These are phyloP conservation scores for Eurotiales sp. DNA, from an alignment of 2,329 filamentous ascomycete genomes.

Conservation along the genomic window DNA sequence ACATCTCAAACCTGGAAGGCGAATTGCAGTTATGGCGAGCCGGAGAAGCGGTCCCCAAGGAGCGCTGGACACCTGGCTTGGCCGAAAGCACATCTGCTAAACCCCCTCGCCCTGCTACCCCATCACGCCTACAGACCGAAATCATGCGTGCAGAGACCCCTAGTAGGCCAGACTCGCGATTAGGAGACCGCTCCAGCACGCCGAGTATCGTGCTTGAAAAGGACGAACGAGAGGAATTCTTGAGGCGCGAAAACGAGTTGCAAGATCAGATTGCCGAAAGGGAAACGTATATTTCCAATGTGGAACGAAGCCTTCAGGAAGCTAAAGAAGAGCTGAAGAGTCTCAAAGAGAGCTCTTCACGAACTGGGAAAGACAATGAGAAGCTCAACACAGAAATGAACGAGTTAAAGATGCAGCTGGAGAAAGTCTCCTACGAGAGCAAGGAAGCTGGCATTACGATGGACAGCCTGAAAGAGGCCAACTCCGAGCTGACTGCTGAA, in stretches of 20 bases:
- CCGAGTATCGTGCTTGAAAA: slow-evolving; percentile 87
- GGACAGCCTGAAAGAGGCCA: slow-evolving; percentile 95
- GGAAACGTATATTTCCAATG: slow-evolving; percentile 73
- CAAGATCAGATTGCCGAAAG: slow-evolving; percentile 95
- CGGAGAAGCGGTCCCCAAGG: slow-evolving; percentile 83
- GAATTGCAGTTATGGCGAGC: slow-evolving; percentile 85
- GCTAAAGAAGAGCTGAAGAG: slow-evolving; percentile 80
- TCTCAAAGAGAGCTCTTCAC: slow-evolving; percentile 80
- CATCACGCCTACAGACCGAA: slow-evolving; percentile 38
- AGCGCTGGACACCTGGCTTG: slow-evolving; percentile 74
- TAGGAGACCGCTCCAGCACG: slow-evolving; percentile 80
- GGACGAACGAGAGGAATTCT: slow-evolving; percentile 93
- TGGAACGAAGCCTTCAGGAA: slow-evolving; percentile 76
- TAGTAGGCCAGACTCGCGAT: slow-evolving; percentile 59
- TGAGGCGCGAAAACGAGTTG: slow-evolving; percentile 91
- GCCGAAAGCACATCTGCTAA: slow-evolving; percentile 52
- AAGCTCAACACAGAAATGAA: slow-evolving; percentile 80
- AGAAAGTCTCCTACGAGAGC: slow-evolving; percentile 91
- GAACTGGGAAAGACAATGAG: slow-evolving; percentile 86
- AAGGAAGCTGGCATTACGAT: slow-evolving; percentile 97
- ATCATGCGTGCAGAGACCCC: slow-evolving; percentile 55
- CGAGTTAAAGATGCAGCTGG: slow-evolving; percentile 92
- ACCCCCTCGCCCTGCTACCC: slow-evolving; percentile 40
- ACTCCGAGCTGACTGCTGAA: slow-evolving; percentile 84
- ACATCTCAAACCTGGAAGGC: slow-evolving; percentile 76